Base-by-base conservation (phyloP, 345 rosid genomes). In the Bretschneidera sinensis region DNA sequence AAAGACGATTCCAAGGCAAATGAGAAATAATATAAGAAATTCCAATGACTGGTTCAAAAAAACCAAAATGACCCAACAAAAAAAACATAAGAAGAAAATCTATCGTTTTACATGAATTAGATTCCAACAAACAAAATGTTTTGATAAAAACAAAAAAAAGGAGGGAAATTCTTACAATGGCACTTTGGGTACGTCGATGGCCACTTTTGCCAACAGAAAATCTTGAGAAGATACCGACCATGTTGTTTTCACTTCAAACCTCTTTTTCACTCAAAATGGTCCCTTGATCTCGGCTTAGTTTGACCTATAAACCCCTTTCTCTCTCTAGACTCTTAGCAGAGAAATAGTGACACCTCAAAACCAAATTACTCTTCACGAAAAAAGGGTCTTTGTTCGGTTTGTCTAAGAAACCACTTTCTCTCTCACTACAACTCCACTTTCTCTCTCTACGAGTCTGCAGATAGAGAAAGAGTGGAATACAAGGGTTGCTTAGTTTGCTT, bases 211-310 rank as follows among this genome's bases (percentile, higher is more conserved):
- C 80, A 48, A 74, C 86, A 73, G 92, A 79, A 74, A 92, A 87
- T 68, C 88, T 89, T 7, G 98, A 84, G 77, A 89, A 92, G 60
- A 92, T 63, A 71, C 98, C 94, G 76, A 92, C 98, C 98, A 89
- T 92, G 50, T 31, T 54, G 21, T 55, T 47, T 18, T n/a, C 17
- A 15, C 3, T 19, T 48, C 16, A 33, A 22, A 16, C 17, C 34
- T 18, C 25, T 23, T 28, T 11, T 43, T 59, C 28, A 47, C 17
- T n/a, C 17, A 63, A 64, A 64, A 59, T 48, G 73, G 67, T 47
- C n/a, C 21, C 60, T 45, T 15, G 67, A 65, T 60, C 48, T 71
- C 15, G 28, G 58, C 24, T 54, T 53, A 21, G 35, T 28, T 43
- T 24, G 59, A 53, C 17, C 58, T 24, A 53, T 25, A 34, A 58